Conservation (phyloP, 148 eudicot genomes). For the Vaccinium macrocarpon region DNA sequence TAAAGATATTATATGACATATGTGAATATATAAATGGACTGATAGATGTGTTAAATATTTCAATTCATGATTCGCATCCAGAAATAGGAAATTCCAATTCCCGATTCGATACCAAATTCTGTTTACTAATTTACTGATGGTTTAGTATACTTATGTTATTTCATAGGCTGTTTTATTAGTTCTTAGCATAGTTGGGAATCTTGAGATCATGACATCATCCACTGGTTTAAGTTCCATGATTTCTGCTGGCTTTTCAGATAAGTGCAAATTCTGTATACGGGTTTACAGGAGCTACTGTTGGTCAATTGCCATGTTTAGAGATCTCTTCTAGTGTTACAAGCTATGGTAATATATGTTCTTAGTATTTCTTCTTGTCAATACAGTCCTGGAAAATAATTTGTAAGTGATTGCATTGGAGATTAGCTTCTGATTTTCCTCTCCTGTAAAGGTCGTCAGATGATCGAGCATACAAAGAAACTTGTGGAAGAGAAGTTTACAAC, state of each 20-base stretch:
- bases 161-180: not conserved
- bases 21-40: not conserved
- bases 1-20: not conserved
- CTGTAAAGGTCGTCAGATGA: constrained; percentile 90
- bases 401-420: not conserved
- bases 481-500: constrained; percentile 89
- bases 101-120: not conserved
- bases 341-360: constrained; percentile 61
- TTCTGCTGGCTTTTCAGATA: constrained; percentile 55
- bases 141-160: not conserved
- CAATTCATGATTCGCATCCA: not conserved
- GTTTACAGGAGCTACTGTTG: constrained; percentile 96
- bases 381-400: not conserved
- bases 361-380: constrained; percentile 5
- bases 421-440: constrained; percentile 23
- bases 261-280: constrained; percentile 99
- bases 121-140: not conserved
- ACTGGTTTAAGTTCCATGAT: constrained; percentile 10
- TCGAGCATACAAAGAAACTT: constrained; percentile 91
- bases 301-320: constrained; percentile 92
- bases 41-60: not conserved
- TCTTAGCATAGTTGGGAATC: not conserved
- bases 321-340: constrained; percentile 99
- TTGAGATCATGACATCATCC: not conserved
- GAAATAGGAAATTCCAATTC: not conserved